phyloP scores from a whole-genome alignment of 176 grass and related monocot species.

The Carex cristatella region DNA sequence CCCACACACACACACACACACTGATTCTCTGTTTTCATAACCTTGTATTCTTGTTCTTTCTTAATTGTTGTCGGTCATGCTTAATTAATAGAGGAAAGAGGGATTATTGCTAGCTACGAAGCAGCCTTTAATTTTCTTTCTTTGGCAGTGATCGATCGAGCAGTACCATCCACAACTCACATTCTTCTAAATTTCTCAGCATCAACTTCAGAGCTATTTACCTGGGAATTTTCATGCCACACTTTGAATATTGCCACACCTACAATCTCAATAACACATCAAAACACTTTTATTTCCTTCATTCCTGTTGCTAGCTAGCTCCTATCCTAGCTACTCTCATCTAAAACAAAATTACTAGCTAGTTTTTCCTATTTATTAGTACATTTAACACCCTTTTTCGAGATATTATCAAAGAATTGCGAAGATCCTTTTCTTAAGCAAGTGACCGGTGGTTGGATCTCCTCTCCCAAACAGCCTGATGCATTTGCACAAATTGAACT shows the following conservation, averaged over 20 bases:
- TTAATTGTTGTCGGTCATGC: not conserved
- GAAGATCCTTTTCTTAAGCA: conserved; percentile 12
- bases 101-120: not conserved
- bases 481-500: conserved; percentile 17
- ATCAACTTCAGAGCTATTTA: not conserved
- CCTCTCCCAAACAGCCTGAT: conserved; percentile 8
- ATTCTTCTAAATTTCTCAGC: not conserved
- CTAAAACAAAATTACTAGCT: not conserved
- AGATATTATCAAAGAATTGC: not conserved
- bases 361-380: not conserved
- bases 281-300: not conserved
- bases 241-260: not conserved
- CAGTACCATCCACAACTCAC: not conserved
- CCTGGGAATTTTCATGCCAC: not conserved
- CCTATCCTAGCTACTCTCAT: not conserved
- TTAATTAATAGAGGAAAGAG: not conserved
- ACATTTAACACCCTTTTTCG: not conserved
- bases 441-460: conserved; percentile 8
- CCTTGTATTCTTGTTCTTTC: not conserved
- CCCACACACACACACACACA: too few relatives aligned
- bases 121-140: too few relatives aligned
- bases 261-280: conserved; percentile 6
- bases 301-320: too few relatives aligned
- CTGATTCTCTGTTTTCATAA: not conserved
- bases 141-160: too few relatives aligned